Evolutionary conservation across 768 basidiomycete genomes (phyloP).

Genomic region (Kwoniella sp.): DNA sequence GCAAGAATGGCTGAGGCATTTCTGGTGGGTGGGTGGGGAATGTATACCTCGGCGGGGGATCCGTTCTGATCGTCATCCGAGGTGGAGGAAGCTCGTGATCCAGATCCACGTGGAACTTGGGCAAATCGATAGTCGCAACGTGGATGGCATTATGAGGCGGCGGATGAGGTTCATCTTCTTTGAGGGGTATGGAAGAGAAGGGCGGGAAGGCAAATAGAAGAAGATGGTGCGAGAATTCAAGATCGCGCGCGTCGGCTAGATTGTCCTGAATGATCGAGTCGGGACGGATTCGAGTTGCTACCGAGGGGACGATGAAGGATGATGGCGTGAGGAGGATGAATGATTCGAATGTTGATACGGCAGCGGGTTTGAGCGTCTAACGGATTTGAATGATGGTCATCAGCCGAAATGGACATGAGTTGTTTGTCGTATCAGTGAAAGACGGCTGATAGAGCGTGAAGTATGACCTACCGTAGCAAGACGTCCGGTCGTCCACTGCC

Average conservation of each 20-base stretch:
- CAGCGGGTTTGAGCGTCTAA: conserved; percentile 37
- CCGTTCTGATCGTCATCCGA: conserved; percentile 46
- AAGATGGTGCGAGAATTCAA: conserved; percentile 44
- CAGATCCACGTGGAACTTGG: conserved; percentile 35
- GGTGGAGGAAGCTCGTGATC: conserved; percentile 42
- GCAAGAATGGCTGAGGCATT: conserved; percentile 32
- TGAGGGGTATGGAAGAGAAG: conserved; percentile 16
- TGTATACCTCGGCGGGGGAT: conserved; percentile 52
- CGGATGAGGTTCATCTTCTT: conserved; percentile 28
- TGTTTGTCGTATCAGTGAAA: not conserved
- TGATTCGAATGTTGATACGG: conserved; percentile 43
- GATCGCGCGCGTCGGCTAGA: conserved; percentile 35
- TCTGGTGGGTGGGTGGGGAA: conserved; percentile 44
- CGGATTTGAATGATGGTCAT: not conserved
- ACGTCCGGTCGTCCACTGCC: conserved; percentile 51
- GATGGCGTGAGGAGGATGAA: conserved; percentile 44
- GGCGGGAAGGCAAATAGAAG: conserved; percentile 50
- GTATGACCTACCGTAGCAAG: conserved; percentile 38
- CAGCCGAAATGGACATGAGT: too few species aligned
- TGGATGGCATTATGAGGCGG: conserved; percentile 45
- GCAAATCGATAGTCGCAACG: conserved; percentile 45
- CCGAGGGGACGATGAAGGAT: conserved; percentile 43
- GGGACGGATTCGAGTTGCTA: conserved; percentile 41
- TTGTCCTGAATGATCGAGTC: conserved; percentile 28
- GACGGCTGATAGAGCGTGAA: not conserved